phyloP scores from a whole-genome alignment of 2,329 filamentous ascomycete genomes.

The Fusarium albidum region DNA sequence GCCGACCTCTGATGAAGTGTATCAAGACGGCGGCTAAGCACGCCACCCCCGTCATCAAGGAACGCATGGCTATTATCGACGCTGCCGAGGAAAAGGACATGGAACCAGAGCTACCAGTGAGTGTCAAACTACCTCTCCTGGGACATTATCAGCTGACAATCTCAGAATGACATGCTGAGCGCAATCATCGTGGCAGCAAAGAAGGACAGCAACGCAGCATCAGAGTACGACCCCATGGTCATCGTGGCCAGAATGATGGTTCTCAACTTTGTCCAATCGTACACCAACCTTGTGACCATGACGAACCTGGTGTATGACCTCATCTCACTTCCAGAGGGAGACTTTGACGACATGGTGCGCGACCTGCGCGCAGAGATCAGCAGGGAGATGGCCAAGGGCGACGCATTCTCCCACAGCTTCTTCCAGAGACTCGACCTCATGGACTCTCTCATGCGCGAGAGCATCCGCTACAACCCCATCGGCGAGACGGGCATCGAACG shows the following conservation, averaged over 20 bases:
- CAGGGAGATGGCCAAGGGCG: conserved; percentile 11
- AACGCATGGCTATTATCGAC: conserved; percentile 21
- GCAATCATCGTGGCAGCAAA: conserved; percentile 21
- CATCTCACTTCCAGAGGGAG: conserved; percentile 17
- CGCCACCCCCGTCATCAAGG: conserved; percentile 16
- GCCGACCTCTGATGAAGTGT: conserved; percentile 18
- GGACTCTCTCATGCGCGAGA: conserved; percentile 22
- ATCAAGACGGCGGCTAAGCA: conserved; percentile 25
- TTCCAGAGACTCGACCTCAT: conserved; percentile 21
- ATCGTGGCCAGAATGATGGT: conserved; percentile 28
- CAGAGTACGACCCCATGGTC: conserved; percentile 22
- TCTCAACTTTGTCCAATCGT: conserved; percentile 25
- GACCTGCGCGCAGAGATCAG: conserved; percentile 19
- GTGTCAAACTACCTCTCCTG: neutral
- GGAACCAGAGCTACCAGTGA: conserved; percentile 14
- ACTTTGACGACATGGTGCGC: conserved; percentile 13
- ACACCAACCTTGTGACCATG: conserved; percentile 26
- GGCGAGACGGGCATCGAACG: conserved; percentile 27
- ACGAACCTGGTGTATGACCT: conserved; percentile 26
- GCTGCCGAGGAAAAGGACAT: conserved; percentile 8
- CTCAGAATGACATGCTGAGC: conserved; percentile 23
- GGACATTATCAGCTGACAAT: neutral
- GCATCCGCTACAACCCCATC: conserved; percentile 27
- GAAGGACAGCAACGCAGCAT: conserved; percentile 12
- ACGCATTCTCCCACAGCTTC: conserved; percentile 21